A percentile compares a stretch with the other conserved stretches of the same genome.
These are phyloP conservation scores for Solidago caesia DNA, from an alignment of 129 eudicot species.

Conservation along the genomic window DNA sequence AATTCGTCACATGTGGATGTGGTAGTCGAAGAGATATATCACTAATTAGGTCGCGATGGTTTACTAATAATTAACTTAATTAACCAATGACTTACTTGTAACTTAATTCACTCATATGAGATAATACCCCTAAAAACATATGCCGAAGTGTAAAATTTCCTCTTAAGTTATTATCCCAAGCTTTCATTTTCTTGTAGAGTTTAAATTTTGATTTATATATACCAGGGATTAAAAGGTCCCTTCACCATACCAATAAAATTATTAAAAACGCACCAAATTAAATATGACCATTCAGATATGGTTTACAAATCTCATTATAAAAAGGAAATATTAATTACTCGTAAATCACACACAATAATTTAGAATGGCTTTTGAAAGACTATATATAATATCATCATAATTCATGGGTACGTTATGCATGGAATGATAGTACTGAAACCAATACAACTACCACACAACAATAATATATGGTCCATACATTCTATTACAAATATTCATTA, in stretches of 20 bases:
- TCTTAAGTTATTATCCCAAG: no score
- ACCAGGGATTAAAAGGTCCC: neutral
- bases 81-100: no score
- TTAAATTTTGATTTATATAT: neutral
- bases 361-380: slow-evolving; percentile 3
- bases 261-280: neutral
- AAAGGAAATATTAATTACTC: neutral
- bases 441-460: slow-evolving; percentile 30
- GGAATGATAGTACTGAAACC: slow-evolving; percentile 26
- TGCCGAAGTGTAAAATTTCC: no score
- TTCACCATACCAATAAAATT: neutral
- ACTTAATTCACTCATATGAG: no score
- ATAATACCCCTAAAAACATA: no score
- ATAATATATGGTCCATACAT: slow-evolving; percentile 1
- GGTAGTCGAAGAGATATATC: neutral
- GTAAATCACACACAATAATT: slow-evolving; percentile 15
- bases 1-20: neutral
- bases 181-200: no score
- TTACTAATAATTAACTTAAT: no score
- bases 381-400: slow-evolving; percentile 27
- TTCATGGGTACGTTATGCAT: slow-evolving; percentile 25
- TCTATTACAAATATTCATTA: slow-evolving; percentile 15
- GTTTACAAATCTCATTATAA: slow-evolving; percentile 1
- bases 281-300: neutral
- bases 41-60: no score